Evolutionary conservation across 2,329 filamentous ascomycete genomes (phyloP).

Genomic region (Myriosclerotinia duriaeana): DNA sequence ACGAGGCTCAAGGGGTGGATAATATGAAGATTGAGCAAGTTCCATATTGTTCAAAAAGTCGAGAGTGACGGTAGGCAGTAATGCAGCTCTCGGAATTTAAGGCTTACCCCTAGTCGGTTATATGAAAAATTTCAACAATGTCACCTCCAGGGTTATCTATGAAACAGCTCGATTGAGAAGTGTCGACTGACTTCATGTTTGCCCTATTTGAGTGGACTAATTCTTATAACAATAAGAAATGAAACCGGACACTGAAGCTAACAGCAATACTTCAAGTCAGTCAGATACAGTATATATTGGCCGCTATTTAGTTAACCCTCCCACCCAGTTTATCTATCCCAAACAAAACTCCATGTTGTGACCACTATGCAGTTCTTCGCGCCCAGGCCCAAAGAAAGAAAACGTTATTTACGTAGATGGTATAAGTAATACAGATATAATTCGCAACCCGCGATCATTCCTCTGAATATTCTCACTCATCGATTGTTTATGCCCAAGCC

Average conservation of each 20-base stretch:
- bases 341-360: background rate
- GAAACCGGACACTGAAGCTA: background rate
- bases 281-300: background rate
- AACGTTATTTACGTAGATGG: background rate
- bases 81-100: background rate
- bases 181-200: background rate
- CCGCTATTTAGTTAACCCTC: background rate
- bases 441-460: background rate
- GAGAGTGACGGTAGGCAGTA: background rate
- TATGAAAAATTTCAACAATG: background rate
- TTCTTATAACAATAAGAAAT: background rate
- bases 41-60: background rate
- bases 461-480: background rate
- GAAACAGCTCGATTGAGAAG: background rate
- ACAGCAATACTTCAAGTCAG: background rate
- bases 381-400: background rate
- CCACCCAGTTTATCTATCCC: background rate
- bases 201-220: background rate
- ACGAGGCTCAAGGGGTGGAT: background rate
- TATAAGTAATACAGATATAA: background rate
- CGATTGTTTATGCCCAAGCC: constrained; percentile 53
- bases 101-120: background rate
- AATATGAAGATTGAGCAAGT: background rate
- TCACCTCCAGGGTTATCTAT: too few species aligned
- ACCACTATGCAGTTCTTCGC: background rate